Conservation (phyloP, 371 early-diverging fungal genomes). For the Haplosporangium sp. region DNA sequence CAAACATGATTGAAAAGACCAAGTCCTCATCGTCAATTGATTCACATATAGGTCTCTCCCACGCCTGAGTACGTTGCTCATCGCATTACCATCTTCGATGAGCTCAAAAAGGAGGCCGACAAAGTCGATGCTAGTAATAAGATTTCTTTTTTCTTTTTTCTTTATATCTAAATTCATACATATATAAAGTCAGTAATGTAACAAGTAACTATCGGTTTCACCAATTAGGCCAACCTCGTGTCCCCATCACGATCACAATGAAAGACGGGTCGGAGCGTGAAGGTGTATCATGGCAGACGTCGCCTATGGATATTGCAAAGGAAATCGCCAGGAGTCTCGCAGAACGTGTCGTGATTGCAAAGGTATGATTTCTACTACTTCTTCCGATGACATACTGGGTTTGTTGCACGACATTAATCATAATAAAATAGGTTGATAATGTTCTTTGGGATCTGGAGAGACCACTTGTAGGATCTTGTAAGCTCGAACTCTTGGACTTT, state of each 20-base stretch:
- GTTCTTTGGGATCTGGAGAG: conserved; percentile 93
- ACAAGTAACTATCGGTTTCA: neutral
- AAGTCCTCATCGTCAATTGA: neutral
- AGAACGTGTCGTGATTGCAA: conserved; percentile 93
- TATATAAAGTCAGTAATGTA: neutral
- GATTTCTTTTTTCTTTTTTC: neutral
- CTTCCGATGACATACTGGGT: neutral
- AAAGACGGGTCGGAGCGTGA: conserved; percentile 88
- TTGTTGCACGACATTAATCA: neutral
- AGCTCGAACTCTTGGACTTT: conserved; percentile 95
- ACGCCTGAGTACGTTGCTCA: conserved; percentile 87
- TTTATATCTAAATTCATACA: too few relatives aligned
- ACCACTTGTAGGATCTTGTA: conserved; percentile 85
- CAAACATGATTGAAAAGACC: neutral
- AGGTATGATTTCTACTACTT: conserved; percentile 66
- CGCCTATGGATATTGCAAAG: conserved; percentile 93
- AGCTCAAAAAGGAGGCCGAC: conserved; percentile 81
- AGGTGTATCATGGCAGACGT: conserved; percentile 94
- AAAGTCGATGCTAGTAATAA: conserved; percentile 80
- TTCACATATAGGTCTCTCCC: conserved; percentile 64
- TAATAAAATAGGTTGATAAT: conserved; percentile 71
- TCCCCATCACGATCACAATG: conserved; percentile 88
- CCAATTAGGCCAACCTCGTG: conserved; percentile 81
- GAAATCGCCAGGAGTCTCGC: conserved; percentile 89
- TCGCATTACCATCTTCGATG: conserved; percentile 92